phyloP scores from a whole-genome alignment of 495 filamentous ascomycete species.

The Talaromyces adpressus region DNA sequence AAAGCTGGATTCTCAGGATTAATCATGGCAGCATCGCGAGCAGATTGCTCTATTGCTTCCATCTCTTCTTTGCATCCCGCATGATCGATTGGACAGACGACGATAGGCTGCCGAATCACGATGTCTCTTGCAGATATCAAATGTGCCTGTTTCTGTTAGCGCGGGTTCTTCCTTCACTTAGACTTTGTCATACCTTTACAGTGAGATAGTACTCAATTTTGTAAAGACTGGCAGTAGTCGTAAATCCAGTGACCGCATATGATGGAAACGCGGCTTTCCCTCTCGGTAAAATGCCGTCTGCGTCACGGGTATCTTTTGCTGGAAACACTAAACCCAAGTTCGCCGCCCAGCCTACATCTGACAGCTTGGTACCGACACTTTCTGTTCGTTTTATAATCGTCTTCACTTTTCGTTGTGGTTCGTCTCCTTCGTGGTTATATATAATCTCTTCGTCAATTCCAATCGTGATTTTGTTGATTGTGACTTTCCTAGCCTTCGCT shows the following conservation, averaged over 20 bases:
- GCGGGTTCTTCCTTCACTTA: not conserved
- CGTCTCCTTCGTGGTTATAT: slow-evolving; percentile 97
- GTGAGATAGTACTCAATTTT: slow-evolving; percentile 97
- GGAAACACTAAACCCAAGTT: slow-evolving; percentile 90
- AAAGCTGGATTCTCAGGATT: slow-evolving; percentile 84
- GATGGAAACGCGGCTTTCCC: slow-evolving; percentile 83
- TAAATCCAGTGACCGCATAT: slow-evolving; percentile 84
- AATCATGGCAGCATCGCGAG: slow-evolving; percentile 81
- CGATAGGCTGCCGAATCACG: slow-evolving; percentile 81
- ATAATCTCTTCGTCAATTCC: slow-evolving; percentile 95
- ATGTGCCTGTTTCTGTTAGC: slow-evolving; percentile 57
- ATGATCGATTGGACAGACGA: slow-evolving; percentile 93
- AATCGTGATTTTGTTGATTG: slow-evolving; percentile 88
- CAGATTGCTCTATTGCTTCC: slow-evolving; percentile 93
- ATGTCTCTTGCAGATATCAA: slow-evolving; percentile 90
- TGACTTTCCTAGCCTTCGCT: slow-evolving; percentile 81
- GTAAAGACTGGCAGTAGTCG: slow-evolving; percentile 88
- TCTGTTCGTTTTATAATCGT: slow-evolving; percentile 79
- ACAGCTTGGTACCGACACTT: slow-evolving; percentile 69
- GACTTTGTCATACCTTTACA: slow-evolving; percentile 65
- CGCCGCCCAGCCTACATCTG: slow-evolving; percentile 81
- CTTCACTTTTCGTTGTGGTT: slow-evolving; percentile 86
- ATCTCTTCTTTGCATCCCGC: slow-evolving; percentile 96
- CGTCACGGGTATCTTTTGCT: slow-evolving; percentile 79
- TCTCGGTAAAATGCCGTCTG: slow-evolving; percentile 79